Evolutionary conservation across 2,329 filamentous ascomycete species (phyloP).

Genomic region (Penicillium freii): DNA sequence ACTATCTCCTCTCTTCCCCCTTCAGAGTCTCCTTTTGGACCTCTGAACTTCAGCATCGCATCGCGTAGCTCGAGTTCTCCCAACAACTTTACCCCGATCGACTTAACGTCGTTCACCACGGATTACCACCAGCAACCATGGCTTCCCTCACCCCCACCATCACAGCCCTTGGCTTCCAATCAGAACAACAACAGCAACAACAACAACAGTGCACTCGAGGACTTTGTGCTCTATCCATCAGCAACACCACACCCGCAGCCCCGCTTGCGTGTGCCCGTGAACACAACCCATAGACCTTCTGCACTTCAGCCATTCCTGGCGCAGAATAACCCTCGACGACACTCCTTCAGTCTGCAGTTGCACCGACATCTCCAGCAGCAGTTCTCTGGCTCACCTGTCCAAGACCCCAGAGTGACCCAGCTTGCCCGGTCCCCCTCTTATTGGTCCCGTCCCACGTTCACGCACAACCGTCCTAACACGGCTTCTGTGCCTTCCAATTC

Average conservation of each 20-base stretch:
- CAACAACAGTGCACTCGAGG: conserved; percentile 37
- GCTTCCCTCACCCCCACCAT: conserved; percentile 46
- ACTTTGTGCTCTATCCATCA: conserved; percentile 48
- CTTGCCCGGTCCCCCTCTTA: conserved; percentile 42
- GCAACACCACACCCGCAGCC: conserved; percentile 30
- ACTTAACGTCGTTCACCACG: conserved; percentile 50
- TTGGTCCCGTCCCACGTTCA: conserved; percentile 36
- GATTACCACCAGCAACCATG: conserved; percentile 49
- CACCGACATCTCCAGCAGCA: conserved; percentile 35
- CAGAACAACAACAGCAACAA: conserved; percentile 34
- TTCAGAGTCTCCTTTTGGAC: conserved; percentile 47
- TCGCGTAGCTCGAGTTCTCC: conserved; percentile 45
- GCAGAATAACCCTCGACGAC: conserved; percentile 36
- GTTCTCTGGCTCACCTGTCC: conserved; percentile 36
- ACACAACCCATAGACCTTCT: conserved; percentile 38
- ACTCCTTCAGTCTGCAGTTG: conserved; percentile 38
- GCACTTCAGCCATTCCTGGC: conserved; percentile 36
- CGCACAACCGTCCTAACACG: conserved; percentile 35
- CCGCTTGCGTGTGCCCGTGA: conserved; percentile 38
- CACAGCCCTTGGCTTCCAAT: conserved; percentile 44
- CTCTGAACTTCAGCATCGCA: conserved; percentile 48
- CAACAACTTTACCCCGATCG: conserved; percentile 40
- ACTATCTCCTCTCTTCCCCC: conserved; percentile 30
- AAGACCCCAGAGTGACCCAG: conserved; percentile 42
- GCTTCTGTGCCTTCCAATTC: conserved; percentile 42